These are phyloP conservation scores for Trametes gibbosa DNA, from an alignment of 768 basidiomycete genomes.

Conservation along the genomic window DNA sequence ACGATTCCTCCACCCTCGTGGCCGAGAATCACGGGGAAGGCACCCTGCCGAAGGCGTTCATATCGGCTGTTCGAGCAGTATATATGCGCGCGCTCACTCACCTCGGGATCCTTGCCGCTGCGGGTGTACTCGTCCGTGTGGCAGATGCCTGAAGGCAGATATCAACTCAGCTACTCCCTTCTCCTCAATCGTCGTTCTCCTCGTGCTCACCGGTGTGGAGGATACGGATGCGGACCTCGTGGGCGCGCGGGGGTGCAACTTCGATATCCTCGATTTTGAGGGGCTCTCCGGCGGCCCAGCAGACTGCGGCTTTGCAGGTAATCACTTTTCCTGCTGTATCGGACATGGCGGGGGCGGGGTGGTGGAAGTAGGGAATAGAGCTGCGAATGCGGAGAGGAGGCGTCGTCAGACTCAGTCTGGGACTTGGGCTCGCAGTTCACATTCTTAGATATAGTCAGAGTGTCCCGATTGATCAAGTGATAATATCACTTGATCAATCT, in stretches of 20 bases:
- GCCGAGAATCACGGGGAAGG: conserved; percentile 91
- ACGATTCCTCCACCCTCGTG: conserved; percentile 94
- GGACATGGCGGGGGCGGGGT: conserved; percentile 49
- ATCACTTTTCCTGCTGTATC: conserved; percentile 72
- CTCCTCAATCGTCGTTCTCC: neutral
- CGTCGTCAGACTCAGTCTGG: neutral
- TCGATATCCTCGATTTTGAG: conserved; percentile 90
- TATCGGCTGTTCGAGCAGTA: conserved; percentile 8
- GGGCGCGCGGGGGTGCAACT: conserved; percentile 84
- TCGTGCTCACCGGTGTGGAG: conserved; percentile 73
- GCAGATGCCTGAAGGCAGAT: conserved; percentile 66
- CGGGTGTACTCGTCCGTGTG: conserved; percentile 98
- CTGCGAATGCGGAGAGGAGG: conserved; percentile 21
- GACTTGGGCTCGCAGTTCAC: neutral
- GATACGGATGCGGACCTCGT: conserved; percentile 93
- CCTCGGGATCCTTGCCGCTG: conserved; percentile 95
- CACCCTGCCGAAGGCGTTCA: conserved; percentile 47
- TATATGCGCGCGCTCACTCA: conserved; percentile 30
- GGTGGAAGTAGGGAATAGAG: conserved; percentile 16
- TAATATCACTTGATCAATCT: conserved; percentile 25
- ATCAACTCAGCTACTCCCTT: neutral
- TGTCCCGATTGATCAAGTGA: conserved; percentile 18
- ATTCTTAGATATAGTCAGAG: conserved; percentile 19
- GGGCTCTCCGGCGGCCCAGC: conserved; percentile 89
- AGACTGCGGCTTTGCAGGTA: conserved; percentile 90